These are phyloP conservation scores for Candida ulmi DNA, from an alignment of 805 yeast genomes.

Conservation along the genomic window DNA sequence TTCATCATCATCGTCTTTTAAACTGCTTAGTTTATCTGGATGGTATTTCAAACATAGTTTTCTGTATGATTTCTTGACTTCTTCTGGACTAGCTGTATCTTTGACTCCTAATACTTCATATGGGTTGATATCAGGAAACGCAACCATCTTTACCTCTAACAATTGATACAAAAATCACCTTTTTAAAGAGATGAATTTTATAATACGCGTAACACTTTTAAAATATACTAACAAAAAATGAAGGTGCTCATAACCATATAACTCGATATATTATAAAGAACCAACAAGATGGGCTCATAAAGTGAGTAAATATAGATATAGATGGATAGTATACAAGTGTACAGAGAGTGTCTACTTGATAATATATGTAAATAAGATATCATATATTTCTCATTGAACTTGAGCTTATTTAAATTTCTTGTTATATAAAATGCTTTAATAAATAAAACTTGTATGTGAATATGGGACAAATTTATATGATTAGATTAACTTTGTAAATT, in stretches of 20 bases:
- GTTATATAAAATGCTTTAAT: conserved; percentile 1
- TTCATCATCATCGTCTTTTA: conserved; percentile 23
- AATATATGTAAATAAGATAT: no score
- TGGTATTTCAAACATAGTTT: conserved; percentile 58
- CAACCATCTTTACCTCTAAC: not conserved
- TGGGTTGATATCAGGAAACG: conserved; percentile 54
- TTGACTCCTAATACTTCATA: conserved; percentile 46
- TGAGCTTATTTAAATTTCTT: not conserved
- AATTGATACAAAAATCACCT: no score
- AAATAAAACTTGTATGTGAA: not conserved
- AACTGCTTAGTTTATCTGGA: conserved; percentile 59
- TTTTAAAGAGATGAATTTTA: no score
- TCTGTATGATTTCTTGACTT: conserved; percentile 63
- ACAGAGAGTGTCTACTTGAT: no score
- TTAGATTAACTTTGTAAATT: no score
- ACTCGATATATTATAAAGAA: no score
- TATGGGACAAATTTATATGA: not conserved
- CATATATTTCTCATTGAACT: not conserved
- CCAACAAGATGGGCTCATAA: no score
- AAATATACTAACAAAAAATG: not conserved
- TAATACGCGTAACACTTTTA: no score
- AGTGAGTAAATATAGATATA: no score
- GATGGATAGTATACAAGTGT: no score
- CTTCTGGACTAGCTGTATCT: conserved; percentile 41
- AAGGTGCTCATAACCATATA: not conserved